Evolutionary conservation across 2,329 filamentous ascomycete species (phyloP).

Genomic region (Mycosphaerella sp.): DNA sequence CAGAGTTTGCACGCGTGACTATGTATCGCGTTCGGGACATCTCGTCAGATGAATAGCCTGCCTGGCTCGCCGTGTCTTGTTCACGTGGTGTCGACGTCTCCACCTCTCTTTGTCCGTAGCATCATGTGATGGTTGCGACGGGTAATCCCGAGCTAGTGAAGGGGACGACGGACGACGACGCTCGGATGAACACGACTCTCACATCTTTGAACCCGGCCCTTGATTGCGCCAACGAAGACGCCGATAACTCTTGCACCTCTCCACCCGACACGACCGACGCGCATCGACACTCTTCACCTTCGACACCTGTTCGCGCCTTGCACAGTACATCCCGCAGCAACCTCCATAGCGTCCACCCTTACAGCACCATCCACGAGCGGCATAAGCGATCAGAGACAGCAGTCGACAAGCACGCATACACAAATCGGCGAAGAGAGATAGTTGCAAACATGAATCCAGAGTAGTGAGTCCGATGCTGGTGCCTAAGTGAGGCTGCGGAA

Average conservation of each 20-base stretch:
- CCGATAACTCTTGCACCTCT: background rate
- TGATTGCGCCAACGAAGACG: slow-evolving; percentile 2
- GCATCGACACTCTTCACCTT: background rate
- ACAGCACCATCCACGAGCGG: slow-evolving; percentile 1
- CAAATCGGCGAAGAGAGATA: slow-evolving; percentile 6
- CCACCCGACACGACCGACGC: background rate
- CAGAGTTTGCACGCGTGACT: too few relatives aligned
- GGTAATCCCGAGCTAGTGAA: too few relatives aligned
- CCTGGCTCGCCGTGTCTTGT: too few relatives aligned
- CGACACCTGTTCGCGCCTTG: background rate
- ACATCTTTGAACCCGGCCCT: slow-evolving; percentile 3
- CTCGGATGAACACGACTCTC: background rate
- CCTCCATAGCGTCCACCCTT: slow-evolving; percentile 2
- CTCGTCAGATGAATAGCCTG: too few relatives aligned
- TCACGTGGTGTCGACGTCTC: too few relatives aligned
- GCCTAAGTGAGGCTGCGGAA: slow-evolving; percentile 4
- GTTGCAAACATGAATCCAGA: slow-evolving; percentile 69
- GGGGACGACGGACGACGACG: background rate
- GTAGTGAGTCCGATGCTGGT: slow-evolving; percentile 59
- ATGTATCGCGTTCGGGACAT: too few relatives aligned
- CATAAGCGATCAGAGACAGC: slow-evolving; percentile 1
- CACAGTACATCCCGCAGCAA: slow-evolving; percentile 2
- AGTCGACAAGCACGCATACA: slow-evolving; percentile 1
- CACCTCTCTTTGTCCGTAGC: too few relatives aligned
- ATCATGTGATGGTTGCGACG: too few relatives aligned